Percentiles rank a stretch among this genome's conserved stretches.
Conservation (phyloP, 1,284 basidiomycete species). For the Lentinula novae-zelandiae region DNA sequence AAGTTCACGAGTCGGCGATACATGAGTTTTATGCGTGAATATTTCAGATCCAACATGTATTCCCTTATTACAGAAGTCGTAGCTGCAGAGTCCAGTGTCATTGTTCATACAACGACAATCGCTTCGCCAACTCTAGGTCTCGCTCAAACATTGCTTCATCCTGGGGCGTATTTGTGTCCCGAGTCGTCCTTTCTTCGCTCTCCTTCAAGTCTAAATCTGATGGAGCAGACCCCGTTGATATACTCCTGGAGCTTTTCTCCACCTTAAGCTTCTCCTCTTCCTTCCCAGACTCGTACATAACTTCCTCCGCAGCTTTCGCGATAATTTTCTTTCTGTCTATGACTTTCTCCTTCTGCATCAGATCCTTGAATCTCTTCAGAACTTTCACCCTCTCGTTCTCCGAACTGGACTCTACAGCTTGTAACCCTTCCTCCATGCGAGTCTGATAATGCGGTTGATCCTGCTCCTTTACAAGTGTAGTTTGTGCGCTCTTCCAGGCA, state of each 20-base stretch:
- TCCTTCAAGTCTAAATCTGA: not conserved
- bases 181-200: not conserved
- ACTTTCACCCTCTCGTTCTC: slow-evolving; percentile 30
- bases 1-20: not conserved
- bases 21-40: not conserved
- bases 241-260: not conserved
- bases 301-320: slow-evolving; percentile 31
- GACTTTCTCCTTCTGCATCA: slow-evolving; percentile 24
- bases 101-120: slow-evolving; percentile 33
- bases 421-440: slow-evolving; percentile 34
- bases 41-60: no score
- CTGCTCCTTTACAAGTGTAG: slow-evolving; percentile 26
- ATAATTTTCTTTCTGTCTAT: slow-evolving; percentile 32
- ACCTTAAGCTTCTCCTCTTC: not conserved
- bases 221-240: not conserved
- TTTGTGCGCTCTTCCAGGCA: slow-evolving; percentile 34
- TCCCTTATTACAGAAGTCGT: not conserved
- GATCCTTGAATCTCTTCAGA: slow-evolving; percentile 34
- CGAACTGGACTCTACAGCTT: slow-evolving; percentile 30
- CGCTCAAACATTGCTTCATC: slow-evolving; percentile 30
- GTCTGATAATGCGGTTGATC: slow-evolving; percentile 30
- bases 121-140: slow-evolving; percentile 32
- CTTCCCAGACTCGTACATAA: slow-evolving; percentile 21
- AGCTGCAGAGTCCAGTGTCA: not conserved
- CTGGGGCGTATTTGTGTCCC: slow-evolving; percentile 17